A percentile compares a stretch with the other conserved stretches of the same genome.
These are phyloP conservation scores for Tetrapyrgos nigripes DNA, from an alignment of 1,284 basidiomycete genomes.

Conservation along the genomic window DNA sequence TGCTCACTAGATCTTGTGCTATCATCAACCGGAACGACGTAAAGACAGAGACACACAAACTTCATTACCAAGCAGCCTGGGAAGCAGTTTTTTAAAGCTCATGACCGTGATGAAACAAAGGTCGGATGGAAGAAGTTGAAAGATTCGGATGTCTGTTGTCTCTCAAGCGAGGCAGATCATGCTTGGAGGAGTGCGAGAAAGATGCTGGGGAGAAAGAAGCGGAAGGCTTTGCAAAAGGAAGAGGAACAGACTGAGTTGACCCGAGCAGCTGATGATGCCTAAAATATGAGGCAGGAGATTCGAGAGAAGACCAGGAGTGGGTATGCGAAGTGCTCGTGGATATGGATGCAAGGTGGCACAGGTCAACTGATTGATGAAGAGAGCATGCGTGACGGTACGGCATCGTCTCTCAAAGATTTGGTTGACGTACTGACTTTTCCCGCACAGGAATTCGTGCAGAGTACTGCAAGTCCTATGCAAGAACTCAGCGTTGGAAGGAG, in stretches of 20 bases:
- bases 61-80: slow-evolving; percentile 14
- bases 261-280: background rate
- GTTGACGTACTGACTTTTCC: background rate
- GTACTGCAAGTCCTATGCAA: slow-evolving; percentile 11
- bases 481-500: slow-evolving; percentile 21
- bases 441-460: slow-evolving; percentile 4
- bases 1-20: background rate
- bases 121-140: slow-evolving; percentile 5
- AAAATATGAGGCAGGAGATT: background rate
- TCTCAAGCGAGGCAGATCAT: background rate
- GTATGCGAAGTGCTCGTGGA: background rate
- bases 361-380: background rate
- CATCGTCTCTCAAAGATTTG: background rate
- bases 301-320: background rate
- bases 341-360: slow-evolving; percentile 2
- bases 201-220: background rate
- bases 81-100: background rate
- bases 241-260: background rate
- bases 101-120: background rate
- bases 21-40: slow-evolving; percentile 4
- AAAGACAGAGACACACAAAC: slow-evolving; percentile 2
- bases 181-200: background rate
- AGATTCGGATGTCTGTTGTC: slow-evolving; percentile 7
- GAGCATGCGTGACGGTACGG: background rate
- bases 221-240: background rate